Percentiles rank a stretch among this genome's conserved stretches.
These are phyloP conservation scores for Drosera spatulata DNA, from an alignment of 179 eudicot genomes.

Conservation along the genomic window DNA sequence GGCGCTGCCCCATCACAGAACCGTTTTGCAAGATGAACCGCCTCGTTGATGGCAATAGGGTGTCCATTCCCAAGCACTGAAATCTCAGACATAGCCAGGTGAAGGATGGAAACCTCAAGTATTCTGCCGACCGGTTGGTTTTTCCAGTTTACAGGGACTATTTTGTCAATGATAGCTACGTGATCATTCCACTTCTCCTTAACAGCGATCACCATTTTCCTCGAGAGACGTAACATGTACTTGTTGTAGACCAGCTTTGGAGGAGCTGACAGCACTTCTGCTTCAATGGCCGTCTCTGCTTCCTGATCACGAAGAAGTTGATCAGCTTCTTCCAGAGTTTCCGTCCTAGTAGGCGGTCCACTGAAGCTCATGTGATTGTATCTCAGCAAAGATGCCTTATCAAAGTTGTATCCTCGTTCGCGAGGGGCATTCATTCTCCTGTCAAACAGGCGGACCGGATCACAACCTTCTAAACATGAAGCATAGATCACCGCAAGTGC, in stretches of 20 bases:
- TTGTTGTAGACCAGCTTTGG: slow-evolving; percentile 91
- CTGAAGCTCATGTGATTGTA: slow-evolving; percentile 82
- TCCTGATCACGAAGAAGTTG: slow-evolving; percentile 37
- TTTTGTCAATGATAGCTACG: slow-evolving; percentile 63
- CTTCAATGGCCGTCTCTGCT: slow-evolving; percentile 57
- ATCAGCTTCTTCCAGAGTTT: slow-evolving; percentile 63
- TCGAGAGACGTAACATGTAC: slow-evolving; percentile 63
- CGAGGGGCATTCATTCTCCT: slow-evolving; percentile 55
- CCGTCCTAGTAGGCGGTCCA: slow-evolving; percentile 56
- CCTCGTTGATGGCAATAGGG: slow-evolving; percentile 91
- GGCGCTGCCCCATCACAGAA: slow-evolving; percentile 93
- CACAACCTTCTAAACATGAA: slow-evolving; percentile 78
- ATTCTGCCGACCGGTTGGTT: slow-evolving; percentile 64
- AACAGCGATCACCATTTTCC: slow-evolving; percentile 66
- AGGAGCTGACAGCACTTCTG: slow-evolving; percentile 83
- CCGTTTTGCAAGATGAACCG: slow-evolving; percentile 90
- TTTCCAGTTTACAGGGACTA: slow-evolving; percentile 72
- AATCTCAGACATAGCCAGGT: slow-evolving; percentile 89
- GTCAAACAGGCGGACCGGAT: slow-evolving; percentile 80
- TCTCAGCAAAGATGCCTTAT: slow-evolving; percentile 39
- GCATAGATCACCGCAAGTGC: slow-evolving; percentile 65
- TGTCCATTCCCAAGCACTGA: slow-evolving; percentile 65
- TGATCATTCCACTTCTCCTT: slow-evolving; percentile 67
- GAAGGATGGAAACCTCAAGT: slow-evolving; percentile 81
- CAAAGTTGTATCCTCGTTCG: slow-evolving; percentile 62